Conservation (phyloP, 2,329 filamentous ascomycete genomes). For the Sporothrix euskadiensis region DNA sequence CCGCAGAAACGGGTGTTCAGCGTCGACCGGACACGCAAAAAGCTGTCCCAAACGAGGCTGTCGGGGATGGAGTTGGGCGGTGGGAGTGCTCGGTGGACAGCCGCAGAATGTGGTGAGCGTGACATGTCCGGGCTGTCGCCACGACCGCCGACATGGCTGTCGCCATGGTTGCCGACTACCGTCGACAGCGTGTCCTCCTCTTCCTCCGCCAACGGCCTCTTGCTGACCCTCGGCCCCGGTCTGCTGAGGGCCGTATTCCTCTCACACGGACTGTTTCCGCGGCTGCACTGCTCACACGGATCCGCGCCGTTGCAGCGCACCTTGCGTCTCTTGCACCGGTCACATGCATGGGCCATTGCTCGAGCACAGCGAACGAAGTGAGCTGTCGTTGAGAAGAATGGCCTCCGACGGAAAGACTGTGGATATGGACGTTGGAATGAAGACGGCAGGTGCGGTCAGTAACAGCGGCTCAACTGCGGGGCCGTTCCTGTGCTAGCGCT, state of each 20-base stretch:
- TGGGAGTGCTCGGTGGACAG: not conserved
- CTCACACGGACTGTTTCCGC: slow-evolving; percentile 6
- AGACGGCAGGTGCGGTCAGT: too few relatives aligned
- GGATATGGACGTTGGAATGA: too few relatives aligned
- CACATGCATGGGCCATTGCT: not conserved
- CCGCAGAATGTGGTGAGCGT: not conserved
- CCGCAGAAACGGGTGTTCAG: not conserved
- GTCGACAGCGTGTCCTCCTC: too few relatives aligned
- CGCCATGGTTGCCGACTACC: too few relatives aligned
- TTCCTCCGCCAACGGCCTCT: not conserved
- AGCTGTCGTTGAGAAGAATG: too few relatives aligned
- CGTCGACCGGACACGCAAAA: not conserved
- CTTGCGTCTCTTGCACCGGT: slow-evolving; percentile 14
- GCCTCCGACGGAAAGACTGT: too few relatives aligned
- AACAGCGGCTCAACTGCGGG: too few relatives aligned
- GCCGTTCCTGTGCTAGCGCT: too few relatives aligned
- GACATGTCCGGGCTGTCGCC: not conserved
- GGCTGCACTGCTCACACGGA: slow-evolving; percentile 13
- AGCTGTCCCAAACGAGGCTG: not conserved
- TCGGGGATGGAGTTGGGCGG: not conserved
- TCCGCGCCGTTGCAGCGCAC: slow-evolving; percentile 4
- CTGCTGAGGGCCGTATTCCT: not conserved
- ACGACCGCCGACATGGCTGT: not conserved
- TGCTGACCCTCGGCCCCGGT: not conserved
- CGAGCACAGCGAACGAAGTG: too few relatives aligned